Evolutionary conservation across 345 rosid genomes (phyloP).

Genomic region (thale cress (Arabidopsis thaliana)): TAIR10.1 NC_003070.9:29239501-29240000

Average conservation of each 20-base stretch:
- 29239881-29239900: conserved; percentile 6
- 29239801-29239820: no score
- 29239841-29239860: not conserved
- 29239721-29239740: not conserved
- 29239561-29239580: not conserved
- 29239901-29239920: not conserved
- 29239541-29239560: conserved; percentile 39
- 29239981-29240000: not conserved
- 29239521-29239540: conserved; percentile 23
- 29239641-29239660: not conserved
- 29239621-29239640: not conserved
- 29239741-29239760: not conserved
- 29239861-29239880: not conserved
- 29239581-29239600: conserved; percentile 26
- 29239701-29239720: not conserved
- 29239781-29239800: no score
- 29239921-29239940: not conserved
- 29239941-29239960: conserved; percentile 1
- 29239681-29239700: not conserved
- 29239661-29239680: not conserved
- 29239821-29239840: not conserved
- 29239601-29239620: conserved; percentile 40
- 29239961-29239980: not conserved
- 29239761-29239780: no score
- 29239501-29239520: not conserved